Conservation (phyloP, 176 grass and related monocot species). For the Puccinellia tenuiflora region DNA sequence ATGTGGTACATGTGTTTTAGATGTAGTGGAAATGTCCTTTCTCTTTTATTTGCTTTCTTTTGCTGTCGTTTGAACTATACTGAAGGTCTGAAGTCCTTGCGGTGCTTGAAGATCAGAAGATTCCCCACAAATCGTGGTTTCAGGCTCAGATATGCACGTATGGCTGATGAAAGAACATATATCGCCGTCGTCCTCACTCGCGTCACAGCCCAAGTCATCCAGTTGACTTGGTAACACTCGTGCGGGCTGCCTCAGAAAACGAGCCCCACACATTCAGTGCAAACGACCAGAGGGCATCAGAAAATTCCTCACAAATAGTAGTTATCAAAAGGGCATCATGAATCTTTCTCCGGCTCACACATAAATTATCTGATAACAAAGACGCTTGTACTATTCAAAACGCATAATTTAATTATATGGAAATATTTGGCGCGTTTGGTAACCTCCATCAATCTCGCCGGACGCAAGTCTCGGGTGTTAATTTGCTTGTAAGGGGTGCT, state of each 20-base stretch:
- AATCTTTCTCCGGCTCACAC: no score
- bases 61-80: neutral
- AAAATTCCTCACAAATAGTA: no score
- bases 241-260: neutral
- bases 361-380: no score
- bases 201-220: neutral
- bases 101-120: neutral
- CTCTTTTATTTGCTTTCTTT: neutral
- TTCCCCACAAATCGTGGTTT: neutral
- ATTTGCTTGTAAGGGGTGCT: no score
- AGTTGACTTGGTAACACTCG: neutral
- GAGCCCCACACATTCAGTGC: neutral
- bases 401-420: no score
- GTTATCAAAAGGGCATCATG: no score
- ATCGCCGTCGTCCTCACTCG: neutral
- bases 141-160: slow-evolving; percentile 3
- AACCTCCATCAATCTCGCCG: no score
- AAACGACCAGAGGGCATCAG: no score
- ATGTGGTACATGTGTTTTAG: neutral
- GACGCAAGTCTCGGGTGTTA: no score
- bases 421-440: no score
- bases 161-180: neutral
- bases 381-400: no score
- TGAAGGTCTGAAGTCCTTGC: neutral
- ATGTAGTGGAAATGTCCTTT: neutral